phyloP scores from a whole-genome alignment of 2,329 filamentous ascomycete species.

The Alternaria sp. region DNA sequence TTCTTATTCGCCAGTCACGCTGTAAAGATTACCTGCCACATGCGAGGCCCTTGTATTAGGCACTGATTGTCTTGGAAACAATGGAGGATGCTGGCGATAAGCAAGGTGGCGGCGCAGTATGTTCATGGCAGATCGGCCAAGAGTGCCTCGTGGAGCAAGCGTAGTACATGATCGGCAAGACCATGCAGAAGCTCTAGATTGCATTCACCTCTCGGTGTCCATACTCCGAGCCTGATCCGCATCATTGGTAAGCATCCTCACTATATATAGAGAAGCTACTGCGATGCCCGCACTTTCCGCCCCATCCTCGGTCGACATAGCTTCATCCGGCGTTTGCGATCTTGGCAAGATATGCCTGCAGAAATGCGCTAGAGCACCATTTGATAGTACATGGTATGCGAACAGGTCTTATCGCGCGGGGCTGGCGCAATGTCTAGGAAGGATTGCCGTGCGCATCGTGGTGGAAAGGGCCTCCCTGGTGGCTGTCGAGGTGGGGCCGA shows the following conservation, averaged over 20 bases:
- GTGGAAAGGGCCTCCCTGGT: background rate
- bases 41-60: background rate
- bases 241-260: background rate
- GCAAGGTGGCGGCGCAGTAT: background rate
- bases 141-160: background rate
- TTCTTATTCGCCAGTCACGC: background rate
- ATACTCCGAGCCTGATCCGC: background rate
- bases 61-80: background rate
- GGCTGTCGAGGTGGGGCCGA: background rate
- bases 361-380: background rate
- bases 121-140: background rate
- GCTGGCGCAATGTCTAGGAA: background rate
- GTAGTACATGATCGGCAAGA: background rate
- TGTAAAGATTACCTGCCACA: background rate
- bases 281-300: conserved; percentile 3
- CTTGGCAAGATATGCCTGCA: background rate
- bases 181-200: background rate
- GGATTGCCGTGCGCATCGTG: background rate
- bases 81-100: background rate
- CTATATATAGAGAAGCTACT: background rate
- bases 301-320: conserved; percentile 3
- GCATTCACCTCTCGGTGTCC: background rate
- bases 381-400: background rate
- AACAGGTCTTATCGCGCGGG: background rate
- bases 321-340: background rate